These are phyloP conservation scores for Boletus subcaerulescens DNA, from an alignment of 768 basidiomycete genomes.

Conservation along the genomic window DNA sequence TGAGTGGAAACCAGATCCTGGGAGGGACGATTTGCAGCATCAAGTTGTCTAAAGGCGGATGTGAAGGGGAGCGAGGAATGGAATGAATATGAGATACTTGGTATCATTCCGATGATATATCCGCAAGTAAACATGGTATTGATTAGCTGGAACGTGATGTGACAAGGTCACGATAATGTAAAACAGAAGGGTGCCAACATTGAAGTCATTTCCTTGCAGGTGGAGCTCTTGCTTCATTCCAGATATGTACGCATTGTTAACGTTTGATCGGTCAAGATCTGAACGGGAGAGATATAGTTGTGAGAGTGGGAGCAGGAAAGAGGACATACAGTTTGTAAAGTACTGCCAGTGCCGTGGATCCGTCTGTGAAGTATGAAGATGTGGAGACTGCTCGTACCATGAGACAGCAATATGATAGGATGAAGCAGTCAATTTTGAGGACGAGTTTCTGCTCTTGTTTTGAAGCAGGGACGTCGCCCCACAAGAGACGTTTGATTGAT, in stretches of 20 bases:
- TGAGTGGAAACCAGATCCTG: constrained; percentile 61
- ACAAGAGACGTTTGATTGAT: no score
- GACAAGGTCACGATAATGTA: background rate
- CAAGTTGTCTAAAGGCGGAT: constrained; percentile 49
- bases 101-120: constrained; percentile 73
- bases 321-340: constrained; percentile 57
- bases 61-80: background rate
- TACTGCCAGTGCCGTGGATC: constrained; percentile 39
- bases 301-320: background rate
- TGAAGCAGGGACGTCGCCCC: no score
- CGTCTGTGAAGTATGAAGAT: background rate
- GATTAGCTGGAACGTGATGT: constrained; percentile 43
- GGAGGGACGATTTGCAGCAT: constrained; percentile 63
- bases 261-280: constrained; percentile 69
- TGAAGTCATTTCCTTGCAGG: constrained; percentile 63
- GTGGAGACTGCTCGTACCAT: constrained; percentile 41
- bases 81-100: constrained; percentile 39
- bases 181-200: constrained; percentile 32
- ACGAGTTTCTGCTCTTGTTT: constrained; percentile 47
- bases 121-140: constrained; percentile 73
- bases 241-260: constrained; percentile 74
- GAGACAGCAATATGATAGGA: constrained; percentile 67
- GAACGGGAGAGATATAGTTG: background rate
- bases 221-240: constrained; percentile 72
- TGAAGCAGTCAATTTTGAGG: constrained; percentile 64